Percentiles rank a stretch among this genome's conserved stretches.
Evolutionary conservation across 345 rosid species (phyloP).

Genomic region (Litchi chinensis): DNA sequence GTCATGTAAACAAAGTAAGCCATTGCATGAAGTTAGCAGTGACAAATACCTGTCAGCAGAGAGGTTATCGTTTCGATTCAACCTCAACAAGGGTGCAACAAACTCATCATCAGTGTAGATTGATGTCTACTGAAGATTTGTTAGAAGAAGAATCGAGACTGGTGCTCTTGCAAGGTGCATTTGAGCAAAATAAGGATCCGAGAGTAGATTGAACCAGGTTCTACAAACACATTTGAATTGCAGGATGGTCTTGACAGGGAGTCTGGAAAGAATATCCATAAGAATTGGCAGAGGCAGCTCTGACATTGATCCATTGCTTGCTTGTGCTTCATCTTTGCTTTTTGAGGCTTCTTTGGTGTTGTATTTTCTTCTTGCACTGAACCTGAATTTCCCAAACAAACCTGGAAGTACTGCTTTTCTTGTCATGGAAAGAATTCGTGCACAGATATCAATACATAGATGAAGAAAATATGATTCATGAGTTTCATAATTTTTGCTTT

Average conservation of each 20-base stretch:
- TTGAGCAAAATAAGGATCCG: conserved; percentile 35
- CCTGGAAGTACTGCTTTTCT: background rate
- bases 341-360: background rate
- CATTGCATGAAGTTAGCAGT: conserved; percentile 43
- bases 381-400: background rate
- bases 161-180: conserved; percentile 33
- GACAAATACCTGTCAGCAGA: conserved; percentile 19
- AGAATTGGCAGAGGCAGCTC: conserved; percentile 18
- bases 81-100: background rate
- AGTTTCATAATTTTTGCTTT: background rate
- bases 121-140: background rate
- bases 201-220: conserved; percentile 39
- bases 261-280: conserved; percentile 13
- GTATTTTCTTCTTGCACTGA: background rate
- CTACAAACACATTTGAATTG: conserved; percentile 45
- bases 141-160: background rate
- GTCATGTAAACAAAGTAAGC: conserved; percentile 45
- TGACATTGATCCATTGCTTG: background rate
- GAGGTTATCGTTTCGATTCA: background rate
- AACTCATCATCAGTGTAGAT: background rate
- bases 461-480: background rate
- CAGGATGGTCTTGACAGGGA: conserved; percentile 23
- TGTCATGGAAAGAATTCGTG: background rate
- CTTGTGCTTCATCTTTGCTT: background rate
- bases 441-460: background rate